These are phyloP conservation scores for Candida multigemmis DNA, from an alignment of 805 yeast species.

Conservation along the genomic window DNA sequence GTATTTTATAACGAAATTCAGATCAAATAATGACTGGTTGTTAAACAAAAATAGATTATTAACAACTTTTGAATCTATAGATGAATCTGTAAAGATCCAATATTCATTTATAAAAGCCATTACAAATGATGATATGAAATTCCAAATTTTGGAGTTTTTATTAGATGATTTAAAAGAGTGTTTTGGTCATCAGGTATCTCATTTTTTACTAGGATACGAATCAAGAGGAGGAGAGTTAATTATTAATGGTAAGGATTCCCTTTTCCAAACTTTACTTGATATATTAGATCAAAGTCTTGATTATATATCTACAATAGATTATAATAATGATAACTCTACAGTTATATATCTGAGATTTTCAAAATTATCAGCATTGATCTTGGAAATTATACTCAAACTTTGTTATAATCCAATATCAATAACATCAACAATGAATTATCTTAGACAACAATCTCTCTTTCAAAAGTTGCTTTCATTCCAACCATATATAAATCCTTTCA, in stretches of 20 bases:
- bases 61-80: slow-evolving; percentile 63
- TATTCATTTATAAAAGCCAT: slow-evolving; percentile 63
- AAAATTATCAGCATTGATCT: slow-evolving; percentile 45
- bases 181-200: no score
- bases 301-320: slow-evolving; percentile 28
- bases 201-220: slow-evolving; percentile 71
- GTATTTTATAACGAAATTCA: slow-evolving; percentile 5
- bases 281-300: slow-evolving; percentile 41
- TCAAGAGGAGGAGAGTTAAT: slow-evolving; percentile 34
- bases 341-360: slow-evolving; percentile 46
- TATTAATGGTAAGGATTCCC: slow-evolving; percentile 52
- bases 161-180: slow-evolving; percentile 41
- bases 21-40: slow-evolving; percentile 10
- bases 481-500: slow-evolving; percentile 43
- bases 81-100: slow-evolving; percentile 69
- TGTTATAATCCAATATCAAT: slow-evolving; percentile 52
- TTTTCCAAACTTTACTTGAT: slow-evolving; percentile 45
- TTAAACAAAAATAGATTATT: slow-evolving; percentile 53
- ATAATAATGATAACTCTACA: slow-evolving; percentile 17
- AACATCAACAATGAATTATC: slow-evolving; percentile 35
- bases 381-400: slow-evolving; percentile 57
- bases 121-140: slow-evolving; percentile 41
- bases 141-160: slow-evolving; percentile 52
- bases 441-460: slow-evolving; percentile 44
- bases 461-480: slow-evolving; percentile 41